A percentile compares a stretch with the other conserved stretches of the same genome.
Evolutionary conservation across 2,329 filamentous ascomycete species (phyloP).

Genomic region (Hypoxylon sp.): DNA sequence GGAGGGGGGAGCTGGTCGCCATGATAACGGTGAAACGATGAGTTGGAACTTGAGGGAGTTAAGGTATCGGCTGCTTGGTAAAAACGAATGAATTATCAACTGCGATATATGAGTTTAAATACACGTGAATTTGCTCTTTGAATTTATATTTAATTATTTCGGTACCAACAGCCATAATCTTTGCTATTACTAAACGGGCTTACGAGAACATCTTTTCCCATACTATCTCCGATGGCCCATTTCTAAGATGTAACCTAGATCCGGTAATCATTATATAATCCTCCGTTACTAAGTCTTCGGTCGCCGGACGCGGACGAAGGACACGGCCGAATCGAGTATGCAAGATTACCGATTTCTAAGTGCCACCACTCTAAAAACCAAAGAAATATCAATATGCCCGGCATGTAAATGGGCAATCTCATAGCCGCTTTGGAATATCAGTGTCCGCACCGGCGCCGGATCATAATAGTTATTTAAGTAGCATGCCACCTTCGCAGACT

Average conservation of each 20-base stretch:
- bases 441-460: too few species aligned
- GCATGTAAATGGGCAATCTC: too few species aligned
- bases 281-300: not conserved
- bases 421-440: too few species aligned
- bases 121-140: not conserved
- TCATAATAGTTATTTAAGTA: too few species aligned
- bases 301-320: slow-evolving; percentile 4
- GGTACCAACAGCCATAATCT: not conserved
- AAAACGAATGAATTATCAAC: not conserved
- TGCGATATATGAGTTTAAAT: not conserved
- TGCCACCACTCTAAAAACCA: too few species aligned
- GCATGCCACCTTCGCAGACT: too few species aligned
- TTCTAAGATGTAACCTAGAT: not conserved
- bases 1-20: not conserved
- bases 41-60: not conserved
- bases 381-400: too few species aligned
- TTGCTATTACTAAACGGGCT: not conserved
- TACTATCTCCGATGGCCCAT: not conserved
- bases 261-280: not conserved
- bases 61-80: not conserved
- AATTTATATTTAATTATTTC: not conserved
- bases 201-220: not conserved
- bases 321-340: slow-evolving; percentile 1
- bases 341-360: not conserved
- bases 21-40: not conserved